Base-by-base conservation (phyloP, 2,329 filamentous ascomycete species). In the Hypoxylon sp. region DNA sequence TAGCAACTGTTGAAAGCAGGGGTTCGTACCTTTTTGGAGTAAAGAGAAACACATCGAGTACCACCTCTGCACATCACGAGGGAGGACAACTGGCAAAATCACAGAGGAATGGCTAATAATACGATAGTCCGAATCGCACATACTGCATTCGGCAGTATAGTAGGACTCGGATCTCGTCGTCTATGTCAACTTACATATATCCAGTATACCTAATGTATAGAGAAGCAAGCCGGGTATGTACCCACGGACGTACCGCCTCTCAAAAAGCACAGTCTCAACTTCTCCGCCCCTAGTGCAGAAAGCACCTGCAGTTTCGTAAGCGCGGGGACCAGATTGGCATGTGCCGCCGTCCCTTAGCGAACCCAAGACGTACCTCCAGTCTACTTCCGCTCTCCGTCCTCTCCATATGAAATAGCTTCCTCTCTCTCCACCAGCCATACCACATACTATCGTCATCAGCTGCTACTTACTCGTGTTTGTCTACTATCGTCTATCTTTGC, bases 61-160 rank as follows among this genome's bases (percentile, higher is more conserved):
- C 22, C 37, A 64, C 13, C 11, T 20, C 53, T 62, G 50, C 55
- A 60, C 51, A 68, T 65, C 61, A 68, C 46, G 51, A 61, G 65
- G 50, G 35, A 33, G 31, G 54, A 44, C 40, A 57, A 64, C 50
- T 35, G 49, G 40, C 53, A 33, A 44, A 46, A 44, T 46, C 14
- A 30, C 25, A 31, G 30, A 50, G 22, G 46, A 30, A 44, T 44
- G 25, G 22, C 46, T 50, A 50, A 50, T 50, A 50, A 44, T 48
- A 48, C 20, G 30, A 35, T 35, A 27, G 42, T 37, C 42, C 14
- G 14, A 44, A 44, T 10, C 8, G 20, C 17, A 44, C 17, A 44
- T 22, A 22, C 31, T 50, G 44, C 56, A 59, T 59, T 40, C 44
- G 44, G 56, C 30, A 40, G 37, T 27, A 35, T 35, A 6, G n/a